A percentile compares a stretch with the other conserved stretches of the same genome.
These are phyloP conservation scores for Eleusine coracana DNA, from an alignment of 176 grass and related monocot genomes.

Conservation along the genomic window DNA sequence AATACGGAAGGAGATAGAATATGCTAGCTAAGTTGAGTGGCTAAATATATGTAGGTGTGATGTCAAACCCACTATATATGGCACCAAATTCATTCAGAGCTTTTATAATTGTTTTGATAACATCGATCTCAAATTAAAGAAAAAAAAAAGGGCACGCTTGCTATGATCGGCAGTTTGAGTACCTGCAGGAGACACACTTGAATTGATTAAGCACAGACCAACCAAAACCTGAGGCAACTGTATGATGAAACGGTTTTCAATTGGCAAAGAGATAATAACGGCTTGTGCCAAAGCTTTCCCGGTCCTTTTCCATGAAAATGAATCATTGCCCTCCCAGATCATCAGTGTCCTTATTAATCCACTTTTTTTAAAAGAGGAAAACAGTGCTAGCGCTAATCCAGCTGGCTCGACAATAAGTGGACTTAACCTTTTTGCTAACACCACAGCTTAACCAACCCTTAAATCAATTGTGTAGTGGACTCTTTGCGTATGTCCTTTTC, in stretches of 20 bases:
- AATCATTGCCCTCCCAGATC: constrained; percentile 46
- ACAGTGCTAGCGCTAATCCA: constrained; percentile 42
- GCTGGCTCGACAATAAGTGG: constrained; percentile 53
- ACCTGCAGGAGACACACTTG: neutral
- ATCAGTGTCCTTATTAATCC: constrained; percentile 57
- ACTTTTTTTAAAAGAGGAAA: constrained; percentile 55
- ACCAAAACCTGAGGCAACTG: constrained; percentile 17
- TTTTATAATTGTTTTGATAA: neutral
- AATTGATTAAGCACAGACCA: constrained; percentile 10
- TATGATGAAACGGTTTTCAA: neutral
- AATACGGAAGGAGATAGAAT: constrained; percentile 1
- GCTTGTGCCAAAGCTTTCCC: constrained; percentile 30
- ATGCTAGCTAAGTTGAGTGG: neutral
- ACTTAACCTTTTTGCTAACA: constrained; percentile 49
- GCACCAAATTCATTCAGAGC: neutral
- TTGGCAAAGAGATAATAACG: constrained; percentile 29
- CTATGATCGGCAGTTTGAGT: neutral
- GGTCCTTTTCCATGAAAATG: constrained; percentile 25
- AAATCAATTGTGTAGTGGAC: neutral
- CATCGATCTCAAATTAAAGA: neutral
- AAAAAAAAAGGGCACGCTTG: neutral
- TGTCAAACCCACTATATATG: neutral
- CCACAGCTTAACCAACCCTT: constrained; percentile 31
- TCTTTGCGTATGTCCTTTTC: constrained; percentile 10
- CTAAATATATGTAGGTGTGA: neutral